Percentiles rank a stretch among this genome's conserved stretches.
Evolutionary conservation across 331 rosid genomes (phyloP).

Genomic region (Quercus tomentella): DNA sequence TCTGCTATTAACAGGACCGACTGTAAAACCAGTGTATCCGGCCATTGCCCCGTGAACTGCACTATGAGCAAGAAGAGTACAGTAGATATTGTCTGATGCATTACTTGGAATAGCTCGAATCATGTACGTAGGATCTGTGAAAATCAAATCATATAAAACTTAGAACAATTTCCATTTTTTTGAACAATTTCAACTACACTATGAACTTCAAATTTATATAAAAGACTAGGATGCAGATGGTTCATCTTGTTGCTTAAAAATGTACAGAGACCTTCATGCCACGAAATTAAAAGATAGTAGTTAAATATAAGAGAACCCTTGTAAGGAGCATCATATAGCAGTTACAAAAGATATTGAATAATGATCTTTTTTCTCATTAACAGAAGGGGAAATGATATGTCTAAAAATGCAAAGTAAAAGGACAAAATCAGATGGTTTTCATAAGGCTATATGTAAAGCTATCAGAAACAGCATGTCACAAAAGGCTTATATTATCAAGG

Average conservation of each 20-base stretch:
- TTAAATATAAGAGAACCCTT: neutral
- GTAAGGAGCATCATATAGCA: neutral
- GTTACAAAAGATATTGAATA: neutral
- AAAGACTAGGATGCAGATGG: neutral
- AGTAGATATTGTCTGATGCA: conserved; percentile 88
- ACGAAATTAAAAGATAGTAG: neutral
- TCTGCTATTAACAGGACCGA: conserved; percentile 80
- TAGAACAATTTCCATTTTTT: neutral
- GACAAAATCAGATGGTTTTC: neutral
- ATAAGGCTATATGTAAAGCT: neutral
- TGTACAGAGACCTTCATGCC: neutral
- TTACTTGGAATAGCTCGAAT: conserved; percentile 97
- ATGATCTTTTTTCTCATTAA: neutral
- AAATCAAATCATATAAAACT: neutral
- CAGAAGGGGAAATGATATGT: neutral
- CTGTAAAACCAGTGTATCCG: conserved; percentile 87
- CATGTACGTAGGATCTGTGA: conserved; percentile 96
- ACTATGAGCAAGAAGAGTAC: conserved; percentile 96
- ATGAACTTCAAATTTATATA: neutral
- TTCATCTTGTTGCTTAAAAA: neutral
- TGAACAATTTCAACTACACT: too few species aligned
- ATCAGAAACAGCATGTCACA: neutral
- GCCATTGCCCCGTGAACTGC: conserved; percentile 99
- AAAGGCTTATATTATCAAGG: neutral
- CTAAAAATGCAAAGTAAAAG: neutral